Evolutionary conservation across 129 eudicot genomes (phyloP).

Genomic region (Helianthus annuus): HanXRQr2.0-SUNRISE NC_035436.2:202494195-202494694

Average conservation of each 20-base stretch:
- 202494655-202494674: conserved; percentile 98
- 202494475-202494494: conserved; percentile 89
- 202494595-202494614: conserved; percentile 99
- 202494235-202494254: too few species aligned
- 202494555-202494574: not conserved
- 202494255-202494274: not conserved
- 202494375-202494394: conserved; percentile 71
- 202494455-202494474: conserved; percentile 78
- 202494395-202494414: conserved; percentile 55
- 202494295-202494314: conserved; percentile 87
- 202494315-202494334: conserved; percentile 80
- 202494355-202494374: conserved; percentile 86
- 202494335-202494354: conserved; percentile 95
- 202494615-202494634: conserved; percentile 99
- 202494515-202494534: conserved; percentile 56
- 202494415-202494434: conserved; percentile 33
- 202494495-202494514: conserved; percentile 93
- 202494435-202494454: conserved; percentile 64
- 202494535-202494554: conserved; percentile 8
- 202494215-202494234: too few species aligned
- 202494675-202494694: conserved; percentile 93
- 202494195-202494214: too few species aligned
- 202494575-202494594: conserved; percentile 34
- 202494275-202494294: conserved; percentile 44
- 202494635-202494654: conserved; percentile 89